Conservation (phyloP, 2,329 filamentous ascomycete genomes). For the Cladobotryum mycophilum region DNA sequence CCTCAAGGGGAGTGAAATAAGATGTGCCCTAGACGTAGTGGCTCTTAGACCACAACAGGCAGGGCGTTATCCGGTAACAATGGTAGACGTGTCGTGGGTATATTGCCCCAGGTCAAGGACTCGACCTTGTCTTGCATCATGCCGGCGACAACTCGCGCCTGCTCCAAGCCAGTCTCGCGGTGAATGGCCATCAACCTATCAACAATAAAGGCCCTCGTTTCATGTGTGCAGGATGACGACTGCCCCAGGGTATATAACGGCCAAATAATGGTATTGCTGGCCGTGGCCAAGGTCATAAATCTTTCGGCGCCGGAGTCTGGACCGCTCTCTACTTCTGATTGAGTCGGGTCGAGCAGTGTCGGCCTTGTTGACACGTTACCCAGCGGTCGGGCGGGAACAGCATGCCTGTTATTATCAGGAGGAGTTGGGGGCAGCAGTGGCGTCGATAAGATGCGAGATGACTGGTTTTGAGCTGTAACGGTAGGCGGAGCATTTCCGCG, state of each 20-base stretch:
- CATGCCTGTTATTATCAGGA: slow-evolving; percentile 1
- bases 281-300: slow-evolving; percentile 43
- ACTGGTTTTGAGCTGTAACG: slow-evolving; percentile 23
- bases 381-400: slow-evolving; percentile 8
- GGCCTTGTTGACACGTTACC: slow-evolving; percentile 22
- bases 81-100: slow-evolving; percentile 23
- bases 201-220: slow-evolving; percentile 38
- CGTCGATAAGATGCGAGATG: slow-evolving; percentile 25
- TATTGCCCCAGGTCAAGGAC: slow-evolving; percentile 20
- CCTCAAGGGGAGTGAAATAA: not conserved
- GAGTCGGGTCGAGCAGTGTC: slow-evolving; percentile 35
- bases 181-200: slow-evolving; percentile 39
- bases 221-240: slow-evolving; percentile 37
- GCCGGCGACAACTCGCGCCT: slow-evolving; percentile 37
- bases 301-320: slow-evolving; percentile 34
- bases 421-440: slow-evolving; percentile 6
- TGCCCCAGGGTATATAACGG: slow-evolving; percentile 44
- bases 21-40: not conserved
- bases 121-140: slow-evolving; percentile 34
- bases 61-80: slow-evolving; percentile 18
- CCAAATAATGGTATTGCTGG: slow-evolving; percentile 44
- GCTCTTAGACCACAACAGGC: slow-evolving; percentile 22
- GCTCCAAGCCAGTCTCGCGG: slow-evolving; percentile 39
- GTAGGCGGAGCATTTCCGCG: slow-evolving; percentile 16
- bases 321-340: slow-evolving; percentile 20